Evolutionary conservation across 2,329 filamentous ascomycete genomes (phyloP).

Genomic region (Trichophaea hybrida): DNA sequence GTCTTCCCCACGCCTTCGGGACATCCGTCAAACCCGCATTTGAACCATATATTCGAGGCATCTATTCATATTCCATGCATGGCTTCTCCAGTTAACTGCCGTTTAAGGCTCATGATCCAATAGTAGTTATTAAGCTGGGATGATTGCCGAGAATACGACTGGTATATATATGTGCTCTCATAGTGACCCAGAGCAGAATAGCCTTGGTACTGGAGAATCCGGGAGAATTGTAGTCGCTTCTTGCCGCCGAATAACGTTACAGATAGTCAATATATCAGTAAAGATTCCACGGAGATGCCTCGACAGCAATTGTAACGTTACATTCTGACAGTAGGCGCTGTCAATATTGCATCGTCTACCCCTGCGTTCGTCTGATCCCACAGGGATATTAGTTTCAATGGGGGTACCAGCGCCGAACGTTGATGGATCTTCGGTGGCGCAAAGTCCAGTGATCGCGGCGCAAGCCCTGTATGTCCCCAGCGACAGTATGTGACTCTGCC

Average conservation of each 20-base stretch:
- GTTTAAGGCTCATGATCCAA: not conserved
- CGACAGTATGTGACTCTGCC: not conserved
- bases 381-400: too few relatives aligned
- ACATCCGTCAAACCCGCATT: not conserved
- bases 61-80: not conserved
- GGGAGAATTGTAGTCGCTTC: not conserved
- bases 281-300: not conserved
- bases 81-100: not conserved
- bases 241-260: not conserved
- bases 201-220: not conserved
- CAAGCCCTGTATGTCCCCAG: not conserved
- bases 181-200: not conserved
- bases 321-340: not conserved
- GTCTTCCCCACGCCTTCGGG: not conserved
- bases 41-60: not conserved
- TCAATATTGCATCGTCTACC: not conserved
- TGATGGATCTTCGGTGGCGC: not conserved
- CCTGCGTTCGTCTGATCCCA: not conserved
- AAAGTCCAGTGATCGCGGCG: not conserved
- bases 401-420: too few relatives aligned
- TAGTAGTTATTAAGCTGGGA: not conserved
- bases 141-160: not conserved
- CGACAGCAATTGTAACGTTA: not conserved
- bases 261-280: not conserved
- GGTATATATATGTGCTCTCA: not conserved